phyloP scores from a whole-genome alignment of 768 basidiomycete species.

The Kwoniella dendrophila region DNA sequence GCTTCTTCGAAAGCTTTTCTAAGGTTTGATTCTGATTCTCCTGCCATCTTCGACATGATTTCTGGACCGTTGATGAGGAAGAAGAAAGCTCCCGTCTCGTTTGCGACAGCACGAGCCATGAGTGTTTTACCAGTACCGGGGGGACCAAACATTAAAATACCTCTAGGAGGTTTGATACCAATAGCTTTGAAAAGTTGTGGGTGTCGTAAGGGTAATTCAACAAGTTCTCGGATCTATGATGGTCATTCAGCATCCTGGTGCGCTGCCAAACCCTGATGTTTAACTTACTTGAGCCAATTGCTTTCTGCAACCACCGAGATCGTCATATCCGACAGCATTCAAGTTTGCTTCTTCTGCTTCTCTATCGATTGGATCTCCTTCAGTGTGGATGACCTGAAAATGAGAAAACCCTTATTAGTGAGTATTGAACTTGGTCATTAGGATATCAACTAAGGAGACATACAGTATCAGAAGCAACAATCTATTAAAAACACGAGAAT shows the following conservation, averaged over 20 bases:
- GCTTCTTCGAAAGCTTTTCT: constrained; percentile 99
- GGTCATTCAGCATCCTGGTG: not conserved
- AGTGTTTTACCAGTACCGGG: constrained; percentile 99
- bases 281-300: constrained; percentile 87
- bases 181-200: constrained; percentile 99
- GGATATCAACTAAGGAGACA: constrained; percentile 68
- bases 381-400: constrained; percentile 59
- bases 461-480: constrained; percentile 98
- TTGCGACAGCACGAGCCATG: constrained; percentile 99
- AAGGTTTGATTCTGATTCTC: constrained; percentile 95
- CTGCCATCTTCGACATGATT: constrained; percentile 99
- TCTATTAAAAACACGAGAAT: constrained; percentile 55
- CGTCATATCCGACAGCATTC: constrained; percentile 96
- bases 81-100: constrained; percentile 99
- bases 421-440: not conserved
- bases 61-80: constrained; percentile 99
- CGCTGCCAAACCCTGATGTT: too few relatives aligned
- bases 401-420: not conserved
- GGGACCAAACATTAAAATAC: constrained; percentile 97
- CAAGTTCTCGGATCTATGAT: constrained; percentile 83
- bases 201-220: constrained; percentile 95
- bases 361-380: constrained; percentile 97
- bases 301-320: constrained; percentile 98
- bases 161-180: constrained; percentile 99
- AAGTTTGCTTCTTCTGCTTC: constrained; percentile 98